Evolutionary conservation across 2,329 filamentous ascomycete genomes (phyloP), one percentile per base, ranked within the genome.

Genomic region (Clonostachys rosea): DNA sequence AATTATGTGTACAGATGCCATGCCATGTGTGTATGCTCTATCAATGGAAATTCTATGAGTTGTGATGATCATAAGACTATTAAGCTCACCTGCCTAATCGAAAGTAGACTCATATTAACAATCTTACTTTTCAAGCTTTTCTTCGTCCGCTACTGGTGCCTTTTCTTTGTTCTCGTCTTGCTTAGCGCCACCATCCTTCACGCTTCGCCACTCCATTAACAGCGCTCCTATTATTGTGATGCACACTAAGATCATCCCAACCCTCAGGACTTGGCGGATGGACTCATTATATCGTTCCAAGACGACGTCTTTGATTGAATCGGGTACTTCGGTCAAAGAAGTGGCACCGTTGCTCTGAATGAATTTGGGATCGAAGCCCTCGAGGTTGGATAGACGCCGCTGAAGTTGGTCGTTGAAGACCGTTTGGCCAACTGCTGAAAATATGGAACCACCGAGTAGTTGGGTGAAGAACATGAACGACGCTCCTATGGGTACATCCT

Each of bases 131-230:
- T 30, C 24, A 30, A 30, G 3, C 9, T 30, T 30, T 10, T 10
- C 8, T 3, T 30, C 24, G 2, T 10, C 24, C 24, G 24, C 9
- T 30, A 3, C 4, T 6, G 9, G 2, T 10, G 9, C 4, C 24
- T 30, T 30, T 30, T 30, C 24, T 30, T 30, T 30, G 24, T 30
- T 30, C 24, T 30, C 24, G 24, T 30, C 24, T 30, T 30, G 24
- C 9, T 30, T 30, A 30, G 24, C 24, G 24, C 24, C 24, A 3
- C 24, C 24, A 30, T 78, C 79, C 70, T 87, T 87, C 57, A 88
- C 81, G 52, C 70, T 83, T 60, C 72, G 81, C 85, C 85, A 89
- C 62, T 88, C 76, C 54, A 89, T 75, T 50, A 86, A 64, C 0
- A 76, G 84, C 45, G 84, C 68, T 5, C 74, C 74, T 2, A 82